A percentile compares a stretch with the other conserved stretches of the same genome.
Evolutionary conservation across 176 grass and related monocot genomes (phyloP).

Genomic region (Canna indica): DNA sequence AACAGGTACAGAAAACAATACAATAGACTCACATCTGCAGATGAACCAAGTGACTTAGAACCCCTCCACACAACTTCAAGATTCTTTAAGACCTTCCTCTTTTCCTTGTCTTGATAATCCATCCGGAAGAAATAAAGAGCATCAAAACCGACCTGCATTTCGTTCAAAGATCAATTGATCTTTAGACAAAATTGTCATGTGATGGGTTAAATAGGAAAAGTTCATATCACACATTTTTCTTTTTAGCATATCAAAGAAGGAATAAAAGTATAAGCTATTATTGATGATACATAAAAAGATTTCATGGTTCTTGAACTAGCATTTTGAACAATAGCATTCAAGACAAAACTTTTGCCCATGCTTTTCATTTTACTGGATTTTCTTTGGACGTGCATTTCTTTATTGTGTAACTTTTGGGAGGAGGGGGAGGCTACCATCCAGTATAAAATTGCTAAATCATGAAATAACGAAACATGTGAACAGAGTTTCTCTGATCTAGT

Average conservation of each 20-base stretch:
- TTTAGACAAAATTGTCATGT: neutral
- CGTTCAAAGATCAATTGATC: slow-evolving; percentile 17
- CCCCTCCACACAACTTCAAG: slow-evolving; percentile 89
- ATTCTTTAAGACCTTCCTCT: slow-evolving; percentile 58
- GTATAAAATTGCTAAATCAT: neutral
- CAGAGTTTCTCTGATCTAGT: neutral
- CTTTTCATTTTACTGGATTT: no score
- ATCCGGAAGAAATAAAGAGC: slow-evolving; percentile 85
- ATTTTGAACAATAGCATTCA: no score
- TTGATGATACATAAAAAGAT: no score
- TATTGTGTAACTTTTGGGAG: neutral
- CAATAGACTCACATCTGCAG: slow-evolving; percentile 54
- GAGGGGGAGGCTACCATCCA: neutral
- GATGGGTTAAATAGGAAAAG: neutral
- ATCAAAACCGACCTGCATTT: slow-evolving; percentile 83
- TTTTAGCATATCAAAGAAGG: neutral
- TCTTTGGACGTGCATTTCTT: neutral
- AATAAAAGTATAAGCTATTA: no score
- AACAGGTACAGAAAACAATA: neutral
- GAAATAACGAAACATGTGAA: neutral
- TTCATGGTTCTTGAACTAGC: no score
- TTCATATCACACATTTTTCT: neutral
- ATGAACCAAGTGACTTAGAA: slow-evolving; percentile 71
- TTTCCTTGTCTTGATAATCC: slow-evolving; percentile 86
- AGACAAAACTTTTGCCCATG: no score